These are phyloP conservation scores for Naganishia friedmannii DNA, from an alignment of 768 basidiomycete genomes.

Conservation along the genomic window DNA sequence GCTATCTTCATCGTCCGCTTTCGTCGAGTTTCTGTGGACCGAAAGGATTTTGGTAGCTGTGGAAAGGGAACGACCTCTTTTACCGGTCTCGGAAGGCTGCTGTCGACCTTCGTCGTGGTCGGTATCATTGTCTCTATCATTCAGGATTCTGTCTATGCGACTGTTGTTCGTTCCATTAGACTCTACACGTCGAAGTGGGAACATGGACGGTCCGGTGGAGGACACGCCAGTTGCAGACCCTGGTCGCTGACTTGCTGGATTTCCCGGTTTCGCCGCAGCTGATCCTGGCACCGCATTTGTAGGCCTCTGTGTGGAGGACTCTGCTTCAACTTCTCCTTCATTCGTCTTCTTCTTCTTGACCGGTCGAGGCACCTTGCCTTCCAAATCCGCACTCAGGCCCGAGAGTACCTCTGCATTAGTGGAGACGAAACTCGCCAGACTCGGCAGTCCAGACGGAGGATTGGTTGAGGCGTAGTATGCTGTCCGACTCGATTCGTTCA, in stretches of 20 bases:
- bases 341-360: conserved; percentile 11
- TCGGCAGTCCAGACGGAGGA: conserved; percentile 6
- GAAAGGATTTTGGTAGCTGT: neutral
- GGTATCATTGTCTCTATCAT: conserved; percentile 4
- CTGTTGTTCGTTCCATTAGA: neutral
- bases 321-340: neutral
- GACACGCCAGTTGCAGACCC: neutral
- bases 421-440: conserved; percentile 15
- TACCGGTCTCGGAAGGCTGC: neutral
- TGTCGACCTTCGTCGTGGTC: neutral
- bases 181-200: conserved; percentile 13
- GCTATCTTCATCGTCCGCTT: conserved; percentile 12
- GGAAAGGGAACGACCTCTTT: conserved; percentile 14
- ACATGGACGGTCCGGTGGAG: neutral
- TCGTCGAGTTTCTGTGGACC: neutral
- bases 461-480: conserved; percentile 9
- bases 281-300: neutral
- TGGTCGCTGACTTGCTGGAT: neutral
- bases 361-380: neutral
- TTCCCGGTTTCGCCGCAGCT: neutral
- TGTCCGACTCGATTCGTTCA: neutral
- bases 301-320: neutral
- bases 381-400: neutral
- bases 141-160: neutral
- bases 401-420: conserved; percentile 2